phyloP scores from a whole-genome alignment of 768 basidiomycete genomes.

The Rhodocollybia butyracea region DNA sequence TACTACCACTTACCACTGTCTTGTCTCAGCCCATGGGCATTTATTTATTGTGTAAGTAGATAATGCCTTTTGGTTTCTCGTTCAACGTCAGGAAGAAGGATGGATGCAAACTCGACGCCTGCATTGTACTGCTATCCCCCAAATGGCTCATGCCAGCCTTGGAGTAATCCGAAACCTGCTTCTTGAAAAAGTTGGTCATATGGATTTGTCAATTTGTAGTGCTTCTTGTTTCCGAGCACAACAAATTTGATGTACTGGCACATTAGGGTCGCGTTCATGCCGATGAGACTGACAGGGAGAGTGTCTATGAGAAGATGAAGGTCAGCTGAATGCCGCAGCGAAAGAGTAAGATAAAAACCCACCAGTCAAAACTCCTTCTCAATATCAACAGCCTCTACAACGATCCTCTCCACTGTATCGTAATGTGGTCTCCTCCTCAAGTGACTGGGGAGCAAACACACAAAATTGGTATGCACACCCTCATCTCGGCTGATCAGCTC shows the following conservation, averaged over 20 bases:
- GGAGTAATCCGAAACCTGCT: slow-evolving; percentile 53
- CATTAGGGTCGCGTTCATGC: slow-evolving; percentile 63
- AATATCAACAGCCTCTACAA: slow-evolving; percentile 61
- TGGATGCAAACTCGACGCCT: slow-evolving; percentile 10
- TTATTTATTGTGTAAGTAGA: too few species aligned
- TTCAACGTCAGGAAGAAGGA: too few species aligned
- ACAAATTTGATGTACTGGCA: slow-evolving; percentile 58
- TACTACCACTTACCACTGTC: too few species aligned
- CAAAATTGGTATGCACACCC: slow-evolving; percentile 80
- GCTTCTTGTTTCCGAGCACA: slow-evolving; percentile 56
- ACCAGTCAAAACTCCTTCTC: slow-evolving; percentile 68
- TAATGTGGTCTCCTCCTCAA: slow-evolving; percentile 65
- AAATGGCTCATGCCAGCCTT: slow-evolving; percentile 29
- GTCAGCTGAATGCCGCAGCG: slow-evolving; percentile 34
- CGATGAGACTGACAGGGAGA: slow-evolving; percentile 51
- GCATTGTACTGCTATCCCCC: neutral
- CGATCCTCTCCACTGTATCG: slow-evolving; percentile 51
- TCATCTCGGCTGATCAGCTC: slow-evolving; percentile 72
- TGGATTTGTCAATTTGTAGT: slow-evolving; percentile 55
- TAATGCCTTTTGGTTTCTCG: too few species aligned
- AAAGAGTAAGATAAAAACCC: slow-evolving; percentile 58
- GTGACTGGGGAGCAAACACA: slow-evolving; percentile 71
- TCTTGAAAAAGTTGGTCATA: slow-evolving; percentile 73
- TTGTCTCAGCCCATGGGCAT: too few species aligned
- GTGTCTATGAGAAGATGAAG: slow-evolving; percentile 26